Base-by-base conservation (phyloP, 2,329 filamentous ascomycete species). In the Fusarium domesticum region DNA sequence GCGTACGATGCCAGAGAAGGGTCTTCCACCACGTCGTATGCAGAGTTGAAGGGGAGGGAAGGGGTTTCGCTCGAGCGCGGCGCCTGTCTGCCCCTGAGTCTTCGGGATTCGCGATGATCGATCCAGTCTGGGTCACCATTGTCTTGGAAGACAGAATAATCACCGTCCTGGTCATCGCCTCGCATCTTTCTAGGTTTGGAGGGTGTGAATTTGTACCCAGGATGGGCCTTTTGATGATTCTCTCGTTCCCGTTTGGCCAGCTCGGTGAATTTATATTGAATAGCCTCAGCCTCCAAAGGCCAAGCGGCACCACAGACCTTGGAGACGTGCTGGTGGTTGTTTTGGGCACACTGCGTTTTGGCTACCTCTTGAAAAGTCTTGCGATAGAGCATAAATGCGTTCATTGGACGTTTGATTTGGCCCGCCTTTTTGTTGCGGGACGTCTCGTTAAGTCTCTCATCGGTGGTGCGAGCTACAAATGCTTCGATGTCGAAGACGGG, bases 371-470 rank as follows among this genome's bases (percentile, higher is more conserved):
- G 88, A 63, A 89, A 96, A 6, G 89, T 89, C 54, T 93, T 96
- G 33, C 93, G 85, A 66, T 98, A 98, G 39, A 98, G 75, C 86
- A 98, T 96, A 72, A 97, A 98, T 1, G 89, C 92, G 66, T 98
- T 98, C 85, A 96, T 95, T 3, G 93, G 91, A 20, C 93, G 79
- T 59, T 92, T 89, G 56, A 97, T 79, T 64, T 91, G 90, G 18
- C 87, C 87, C 28, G 82, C 72, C 58, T 84, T 89, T 45, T 82
- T 78, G 57, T 80, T 78, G 34, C 81, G 56, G 18, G 58, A 77
- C 8, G 85, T 82, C 64, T 96, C 90, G 42, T 73, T 69, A 37
- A 73, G 74, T 44, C 92, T 80, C 6, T 76, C 76, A 44, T 88
- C 83, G 2, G 73, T 69, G 8, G 86, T 73, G 39, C 92, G 80